Conservation (phyloP, 768 basidiomycete species). For the Termitomyces sp. region DNA sequence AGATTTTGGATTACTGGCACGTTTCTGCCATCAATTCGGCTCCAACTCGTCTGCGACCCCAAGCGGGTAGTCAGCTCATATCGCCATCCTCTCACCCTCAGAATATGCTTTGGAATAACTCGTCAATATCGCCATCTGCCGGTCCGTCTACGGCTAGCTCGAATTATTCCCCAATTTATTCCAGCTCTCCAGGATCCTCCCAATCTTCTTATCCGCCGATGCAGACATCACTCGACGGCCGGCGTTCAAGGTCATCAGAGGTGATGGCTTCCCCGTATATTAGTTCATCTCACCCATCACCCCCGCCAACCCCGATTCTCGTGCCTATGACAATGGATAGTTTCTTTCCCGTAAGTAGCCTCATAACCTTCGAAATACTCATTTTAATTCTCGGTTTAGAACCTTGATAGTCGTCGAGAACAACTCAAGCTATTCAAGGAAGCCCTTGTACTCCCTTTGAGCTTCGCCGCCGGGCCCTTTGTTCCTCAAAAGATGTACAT, state of each 20-base stretch:
- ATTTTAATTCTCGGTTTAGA: conserved; percentile 12
- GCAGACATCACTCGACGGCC: conserved; percentile 1
- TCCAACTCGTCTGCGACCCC: background rate
- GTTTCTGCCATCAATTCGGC: background rate
- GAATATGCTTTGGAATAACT: background rate
- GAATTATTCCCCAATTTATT: conserved; percentile 1
- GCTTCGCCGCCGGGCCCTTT: conserved; percentile 37
- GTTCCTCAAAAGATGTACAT: conserved; percentile 69
- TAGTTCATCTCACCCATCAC: conserved; percentile 4
- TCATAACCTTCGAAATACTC: background rate
- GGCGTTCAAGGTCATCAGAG: conserved; percentile 9
- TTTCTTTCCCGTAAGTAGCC: background rate
- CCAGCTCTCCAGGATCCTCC: conserved; percentile 5
- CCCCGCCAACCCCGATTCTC: conserved; percentile 6
- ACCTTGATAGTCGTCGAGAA: conserved; percentile 35
- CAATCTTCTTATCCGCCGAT: conserved; percentile 1
- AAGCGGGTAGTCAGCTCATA: background rate
- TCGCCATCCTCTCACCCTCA: conserved; percentile 3
- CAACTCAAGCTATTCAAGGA: conserved; percentile 40
- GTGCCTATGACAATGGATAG: background rate
- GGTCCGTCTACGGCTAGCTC: conserved; percentile 2
- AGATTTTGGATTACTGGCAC: conserved; percentile 3
- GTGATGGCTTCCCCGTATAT: conserved; percentile 6
- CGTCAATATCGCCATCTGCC: background rate
- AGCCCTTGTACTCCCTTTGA: conserved; percentile 29